Conservation (phyloP, 139 green algal species). For the Chlorella vulgaris region DNA sequence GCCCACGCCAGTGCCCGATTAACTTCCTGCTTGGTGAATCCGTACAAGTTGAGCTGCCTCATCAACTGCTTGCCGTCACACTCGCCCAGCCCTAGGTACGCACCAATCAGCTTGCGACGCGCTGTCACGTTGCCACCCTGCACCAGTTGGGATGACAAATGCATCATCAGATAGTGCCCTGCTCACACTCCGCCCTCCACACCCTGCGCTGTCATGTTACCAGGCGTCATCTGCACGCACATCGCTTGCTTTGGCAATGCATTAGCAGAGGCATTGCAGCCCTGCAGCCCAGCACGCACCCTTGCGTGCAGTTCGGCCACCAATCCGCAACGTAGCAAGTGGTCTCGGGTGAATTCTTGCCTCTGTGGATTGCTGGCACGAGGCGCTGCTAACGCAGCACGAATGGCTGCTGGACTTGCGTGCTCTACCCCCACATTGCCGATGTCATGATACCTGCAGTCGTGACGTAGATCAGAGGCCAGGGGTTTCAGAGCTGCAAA, state of each 20-base stretch:
- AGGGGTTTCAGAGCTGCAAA: neutral
- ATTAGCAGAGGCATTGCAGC: too few species aligned
- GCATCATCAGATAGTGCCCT: neutral
- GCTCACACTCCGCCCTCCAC: too few species aligned
- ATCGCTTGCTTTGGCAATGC: too few species aligned
- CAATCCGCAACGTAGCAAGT: conserved; percentile 38
- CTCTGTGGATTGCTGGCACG: neutral
- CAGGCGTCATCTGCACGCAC: too few species aligned
- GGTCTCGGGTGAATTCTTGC: conserved; percentile 37
- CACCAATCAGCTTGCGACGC: conserved; percentile 30
- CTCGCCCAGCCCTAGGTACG: conserved; percentile 41
- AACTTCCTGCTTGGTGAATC: conserved; percentile 39
- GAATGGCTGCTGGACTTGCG: conserved; percentile 32
- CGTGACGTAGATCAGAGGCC: neutral
- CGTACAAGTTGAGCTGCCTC: conserved; percentile 51
- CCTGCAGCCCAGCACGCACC: neutral
- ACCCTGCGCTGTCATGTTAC: too few species aligned
- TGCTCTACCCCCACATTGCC: conserved; percentile 64
- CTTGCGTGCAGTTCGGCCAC: conserved; percentile 24
- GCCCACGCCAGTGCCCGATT: conserved; percentile 29
- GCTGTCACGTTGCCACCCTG: conserved; percentile 34
- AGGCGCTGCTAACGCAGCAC: conserved; percentile 23
- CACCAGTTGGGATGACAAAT: neutral
- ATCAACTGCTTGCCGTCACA: conserved; percentile 57
- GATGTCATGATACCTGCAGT: conserved; percentile 42